These are phyloP conservation scores for Leccinum variicolor DNA, from an alignment of 768 basidiomycete species.

Conservation along the genomic window DNA sequence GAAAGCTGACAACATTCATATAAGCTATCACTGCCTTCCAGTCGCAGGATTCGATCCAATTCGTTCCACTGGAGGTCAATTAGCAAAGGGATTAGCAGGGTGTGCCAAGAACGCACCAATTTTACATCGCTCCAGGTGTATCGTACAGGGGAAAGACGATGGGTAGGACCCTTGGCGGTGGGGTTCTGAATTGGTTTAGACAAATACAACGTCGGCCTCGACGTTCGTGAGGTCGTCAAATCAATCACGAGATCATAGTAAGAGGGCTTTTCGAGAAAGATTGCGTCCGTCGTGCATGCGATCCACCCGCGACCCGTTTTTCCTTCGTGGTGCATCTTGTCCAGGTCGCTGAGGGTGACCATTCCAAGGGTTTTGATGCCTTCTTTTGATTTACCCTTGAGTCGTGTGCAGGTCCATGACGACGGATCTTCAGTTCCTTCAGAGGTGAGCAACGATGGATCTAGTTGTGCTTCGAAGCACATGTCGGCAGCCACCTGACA, in stretches of 20 bases:
- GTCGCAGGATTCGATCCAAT: conserved; percentile 63
- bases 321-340: conserved; percentile 54
- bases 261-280: conserved; percentile 77
- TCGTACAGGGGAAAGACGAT: conserved; percentile 59
- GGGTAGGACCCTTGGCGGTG: conserved; percentile 39
- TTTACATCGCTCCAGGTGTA: conserved; percentile 86
- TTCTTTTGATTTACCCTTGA: conserved; percentile 42
- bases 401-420: conserved; percentile 30
- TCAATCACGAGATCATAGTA: conserved; percentile 83
- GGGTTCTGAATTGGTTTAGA: conserved; percentile 46
- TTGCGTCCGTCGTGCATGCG: conserved; percentile 83
- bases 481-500: conserved; percentile 62
- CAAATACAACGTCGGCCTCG: conserved; percentile 64
- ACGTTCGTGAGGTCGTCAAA: conserved; percentile 61
- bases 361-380: conserved; percentile 72
- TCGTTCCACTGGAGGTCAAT: conserved; percentile 62
- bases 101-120: conserved; percentile 42
- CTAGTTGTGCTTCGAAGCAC: conserved; percentile 47
- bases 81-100: neutral
- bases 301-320: conserved; percentile 72
- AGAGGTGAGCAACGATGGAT: conserved; percentile 18
- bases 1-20: conserved; percentile 35
- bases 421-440: conserved; percentile 23
- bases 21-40: conserved; percentile 38
- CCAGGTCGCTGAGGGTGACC: conserved; percentile 74